Percentiles rank a stretch among this genome's conserved stretches.
Conservation (phyloP, 2,329 filamentous ascomycete species). For the Phyllosticta capitalensis region DNA sequence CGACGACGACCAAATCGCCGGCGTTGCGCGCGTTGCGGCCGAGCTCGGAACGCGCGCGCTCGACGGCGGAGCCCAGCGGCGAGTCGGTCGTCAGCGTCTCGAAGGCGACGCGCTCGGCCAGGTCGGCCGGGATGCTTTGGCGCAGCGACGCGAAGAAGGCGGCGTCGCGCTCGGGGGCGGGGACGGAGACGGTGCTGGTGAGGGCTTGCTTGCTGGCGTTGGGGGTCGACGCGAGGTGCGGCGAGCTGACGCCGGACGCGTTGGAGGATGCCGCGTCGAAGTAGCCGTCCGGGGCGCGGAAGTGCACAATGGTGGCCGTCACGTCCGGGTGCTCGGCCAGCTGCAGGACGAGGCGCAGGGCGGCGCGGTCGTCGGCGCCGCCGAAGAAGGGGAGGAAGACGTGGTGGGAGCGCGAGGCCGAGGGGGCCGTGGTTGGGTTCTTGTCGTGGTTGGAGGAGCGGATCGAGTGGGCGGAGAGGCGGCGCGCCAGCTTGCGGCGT, state of each 20-base stretch:
- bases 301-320: conserved; percentile 64
- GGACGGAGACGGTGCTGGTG: conserved; percentile 8
- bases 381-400: conserved; percentile 84
- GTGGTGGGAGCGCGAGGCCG: conserved; percentile 64
- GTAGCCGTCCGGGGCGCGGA: conserved; percentile 26
- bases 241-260: conserved; percentile 10
- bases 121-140: conserved; percentile 43
- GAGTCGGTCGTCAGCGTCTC: conserved; percentile 32
- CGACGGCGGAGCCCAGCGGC: conserved; percentile 37
- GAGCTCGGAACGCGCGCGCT: conserved; percentile 49
- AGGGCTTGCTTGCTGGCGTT: conserved; percentile 10
- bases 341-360: conserved; percentile 73
- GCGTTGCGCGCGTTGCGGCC: conserved; percentile 54
- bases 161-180: conserved; percentile 34
- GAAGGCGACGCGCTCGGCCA: conserved; percentile 51
- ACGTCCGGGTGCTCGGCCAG: conserved; percentile 70
- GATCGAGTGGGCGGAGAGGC: conserved; percentile 25
- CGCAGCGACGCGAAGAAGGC: conserved; percentile 49
- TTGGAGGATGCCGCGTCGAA: conserved; percentile 10
- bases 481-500: background rate
- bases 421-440: conserved; percentile 41
- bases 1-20: conserved; percentile 62
- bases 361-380: conserved; percentile 69
- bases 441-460: conserved; percentile 47
- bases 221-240: background rate